Base-by-base conservation (phyloP, 192 early-diverging fungal genomes). In the Thamnidium elegans region DNA sequence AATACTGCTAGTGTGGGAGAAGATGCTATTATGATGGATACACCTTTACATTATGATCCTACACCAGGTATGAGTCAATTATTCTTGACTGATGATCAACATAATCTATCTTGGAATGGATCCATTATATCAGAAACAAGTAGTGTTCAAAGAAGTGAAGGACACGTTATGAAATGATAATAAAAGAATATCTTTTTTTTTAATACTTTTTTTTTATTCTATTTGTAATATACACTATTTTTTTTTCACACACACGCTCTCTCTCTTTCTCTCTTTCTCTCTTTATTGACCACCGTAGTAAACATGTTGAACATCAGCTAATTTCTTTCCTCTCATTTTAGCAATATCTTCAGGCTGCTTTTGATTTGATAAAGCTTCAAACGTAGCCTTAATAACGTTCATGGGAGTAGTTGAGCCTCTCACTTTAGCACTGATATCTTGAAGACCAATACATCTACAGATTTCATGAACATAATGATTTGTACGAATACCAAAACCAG, bases 321-420 rank as follows among this genome's bases (percentile, higher is more conserved):
- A 76, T 42, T 90, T 92, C 68, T 90, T 83, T 17, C 97, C 97
- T 54, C 97, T 80, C 44, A 84, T 82, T 76, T 79, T 81, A 15
- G 97, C 95, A 80, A 99, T 86, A 34, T 98, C 90, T 47, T 84
- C 79, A 10, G 95, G 93, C 6, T 84, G 75, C 68, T 83, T 86
- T 79, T 99, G 97, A 58, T 76, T 67, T 14, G 75, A 65, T 9
- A 99, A 74, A 11, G 97, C 97, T 74, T 90, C 93, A 76, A 98
- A 98, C 11, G 91, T 91, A 7, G 87, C 90, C 82, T 99, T 97
- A 82, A 99, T 87, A 32, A 99, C 95, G 75, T 99, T 99, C 92
- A 99, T 93, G 3, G 94, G 93, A 74, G 94, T 98, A 44, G 84
- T 81, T n/a, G 94, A 96, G 4, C 96, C 95, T 64, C 81, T 74